Conservation (phyloP, 768 basidiomycete genomes). For the Suillus decipiens region DNA sequence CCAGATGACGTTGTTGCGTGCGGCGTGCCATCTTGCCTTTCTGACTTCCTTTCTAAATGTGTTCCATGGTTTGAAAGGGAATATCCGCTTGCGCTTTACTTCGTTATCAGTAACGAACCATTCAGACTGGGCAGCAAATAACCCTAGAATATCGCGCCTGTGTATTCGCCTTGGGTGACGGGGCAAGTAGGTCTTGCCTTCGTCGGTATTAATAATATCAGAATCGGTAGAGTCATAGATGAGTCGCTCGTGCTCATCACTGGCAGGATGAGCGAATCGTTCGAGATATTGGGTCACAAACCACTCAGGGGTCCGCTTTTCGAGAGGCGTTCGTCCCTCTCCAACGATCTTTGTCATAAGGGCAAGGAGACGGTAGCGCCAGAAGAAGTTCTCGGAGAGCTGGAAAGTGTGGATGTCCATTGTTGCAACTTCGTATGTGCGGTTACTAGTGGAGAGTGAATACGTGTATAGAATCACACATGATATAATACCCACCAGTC, state of each 20-base stretch:
- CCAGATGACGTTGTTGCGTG: slow-evolving; percentile 22
- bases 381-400: slow-evolving; percentile 50
- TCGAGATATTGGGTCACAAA: slow-evolving; percentile 45
- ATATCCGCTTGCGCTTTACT: slow-evolving; percentile 26
- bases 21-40: slow-evolving; percentile 36
- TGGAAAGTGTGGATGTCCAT: slow-evolving; percentile 47
- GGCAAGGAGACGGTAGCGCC: slow-evolving; percentile 49
- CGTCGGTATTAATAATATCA: slow-evolving; percentile 32
- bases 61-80: slow-evolving; percentile 52
- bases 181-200: slow-evolving; percentile 32
- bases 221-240: slow-evolving; percentile 34
- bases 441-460: slow-evolving; percentile 33
- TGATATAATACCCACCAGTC: slow-evolving; percentile 24
- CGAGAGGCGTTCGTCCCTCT: slow-evolving; percentile 32
- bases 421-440: slow-evolving; percentile 46
- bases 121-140: slow-evolving; percentile 56
- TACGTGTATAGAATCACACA: background rate
- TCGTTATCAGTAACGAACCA: slow-evolving; percentile 59
- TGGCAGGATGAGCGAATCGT: slow-evolving; percentile 27
- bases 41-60: slow-evolving; percentile 40
- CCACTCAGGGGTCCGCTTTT: slow-evolving; percentile 50
- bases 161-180: slow-evolving; percentile 51
- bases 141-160: slow-evolving; percentile 48
- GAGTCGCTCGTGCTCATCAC: slow-evolving; percentile 33
- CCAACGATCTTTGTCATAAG: slow-evolving; percentile 48